Evolutionary conservation across 2,329 filamentous ascomycete species (phyloP).

Genomic region (Penicillium sp.): DNA sequence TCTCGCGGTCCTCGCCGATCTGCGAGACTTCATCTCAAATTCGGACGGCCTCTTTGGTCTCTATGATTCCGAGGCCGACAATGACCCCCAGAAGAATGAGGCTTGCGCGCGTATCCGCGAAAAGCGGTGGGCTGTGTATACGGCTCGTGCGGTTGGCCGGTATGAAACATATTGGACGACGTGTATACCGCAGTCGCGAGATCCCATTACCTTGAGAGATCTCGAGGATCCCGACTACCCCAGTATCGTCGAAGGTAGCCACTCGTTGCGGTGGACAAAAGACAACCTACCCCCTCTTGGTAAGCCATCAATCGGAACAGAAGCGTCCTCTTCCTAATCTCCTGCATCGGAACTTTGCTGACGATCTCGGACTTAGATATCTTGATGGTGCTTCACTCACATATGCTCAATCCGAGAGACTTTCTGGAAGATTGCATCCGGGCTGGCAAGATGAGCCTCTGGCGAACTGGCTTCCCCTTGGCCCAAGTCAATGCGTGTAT

Average conservation of each 20-base stretch:
- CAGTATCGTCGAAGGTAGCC: slow-evolving; percentile 7
- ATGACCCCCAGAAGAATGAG: slow-evolving; percentile 32
- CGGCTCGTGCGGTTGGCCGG: slow-evolving; percentile 59
- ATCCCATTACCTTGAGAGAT: slow-evolving; percentile 8
- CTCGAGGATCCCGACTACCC: slow-evolving; percentile 9
- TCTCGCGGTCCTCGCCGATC: slow-evolving; percentile 58
- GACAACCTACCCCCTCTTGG: slow-evolving; percentile 18
- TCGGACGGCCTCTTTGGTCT: slow-evolving; percentile 63
- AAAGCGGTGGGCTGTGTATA: slow-evolving; percentile 66
- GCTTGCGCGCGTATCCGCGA: slow-evolving; percentile 54
- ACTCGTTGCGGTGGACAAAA: slow-evolving; percentile 9
- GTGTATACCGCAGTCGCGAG: slow-evolving; percentile 14
- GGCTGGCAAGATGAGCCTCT: slow-evolving; percentile 18
- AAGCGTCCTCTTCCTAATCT: too few species aligned
- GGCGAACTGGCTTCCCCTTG: slow-evolving; percentile 19
- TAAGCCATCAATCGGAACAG: slow-evolving; percentile 2
- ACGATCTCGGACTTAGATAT: slow-evolving; percentile 12
- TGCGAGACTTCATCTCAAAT: slow-evolving; percentile 62
- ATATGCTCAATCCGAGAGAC: slow-evolving; percentile 18
- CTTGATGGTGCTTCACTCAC: slow-evolving; percentile 22
- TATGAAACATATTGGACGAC: slow-evolving; percentile 56
- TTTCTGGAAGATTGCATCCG: slow-evolving; percentile 21
- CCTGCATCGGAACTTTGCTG: not conserved
- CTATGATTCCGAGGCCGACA: slow-evolving; percentile 43
- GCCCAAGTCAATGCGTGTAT: slow-evolving; percentile 14